These are phyloP conservation scores for Nitzschia inconspicua DNA, from an alignment of 108 stramenopile species.

Conservation along the genomic window DNA sequence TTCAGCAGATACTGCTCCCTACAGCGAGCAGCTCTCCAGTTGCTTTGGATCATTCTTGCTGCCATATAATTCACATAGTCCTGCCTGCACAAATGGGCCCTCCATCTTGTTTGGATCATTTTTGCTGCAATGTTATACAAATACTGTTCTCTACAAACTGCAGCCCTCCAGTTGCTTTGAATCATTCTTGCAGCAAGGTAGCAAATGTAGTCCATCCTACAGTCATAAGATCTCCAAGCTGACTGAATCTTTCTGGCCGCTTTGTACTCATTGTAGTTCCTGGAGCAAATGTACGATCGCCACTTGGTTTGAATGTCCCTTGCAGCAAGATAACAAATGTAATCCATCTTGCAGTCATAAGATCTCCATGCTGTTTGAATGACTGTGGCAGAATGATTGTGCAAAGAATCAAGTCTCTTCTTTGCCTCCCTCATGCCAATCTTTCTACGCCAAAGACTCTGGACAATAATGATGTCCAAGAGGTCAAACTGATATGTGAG, in stretches of 20 bases:
- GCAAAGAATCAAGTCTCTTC: background rate
- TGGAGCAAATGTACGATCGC: conserved; percentile 9
- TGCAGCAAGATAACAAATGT: conserved; percentile 14
- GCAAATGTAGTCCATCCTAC: background rate
- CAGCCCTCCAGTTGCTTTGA: background rate
- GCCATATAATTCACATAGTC: conserved; percentile 6
- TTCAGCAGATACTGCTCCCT: background rate
- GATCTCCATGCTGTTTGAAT: conserved; percentile 36
- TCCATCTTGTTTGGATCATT: conserved; percentile 19
- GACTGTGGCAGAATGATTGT: conserved; percentile 24
- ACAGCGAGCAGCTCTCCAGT: background rate
- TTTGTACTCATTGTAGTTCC: conserved; percentile 24
- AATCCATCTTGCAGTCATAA: conserved; percentile 6
- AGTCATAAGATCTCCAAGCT: conserved; percentile 6
- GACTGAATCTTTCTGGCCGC: conserved; percentile 22
- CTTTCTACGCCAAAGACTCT: conserved; percentile 43
- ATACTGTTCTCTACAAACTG: conserved; percentile 1
- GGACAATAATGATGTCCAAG: conserved; percentile 55
- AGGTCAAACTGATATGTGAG: conserved; percentile 57
- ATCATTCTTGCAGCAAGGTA: conserved; percentile 1
- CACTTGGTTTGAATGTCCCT: conserved; percentile 29
- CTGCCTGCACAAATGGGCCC: conserved; percentile 1
- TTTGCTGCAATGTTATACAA: background rate
- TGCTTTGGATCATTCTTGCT: conserved; percentile 21
- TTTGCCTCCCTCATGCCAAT: conserved; percentile 13